phyloP scores from a whole-genome alignment of 2,329 filamentous ascomycete species.

The Macrophomina pseudophaseolina region DNA sequence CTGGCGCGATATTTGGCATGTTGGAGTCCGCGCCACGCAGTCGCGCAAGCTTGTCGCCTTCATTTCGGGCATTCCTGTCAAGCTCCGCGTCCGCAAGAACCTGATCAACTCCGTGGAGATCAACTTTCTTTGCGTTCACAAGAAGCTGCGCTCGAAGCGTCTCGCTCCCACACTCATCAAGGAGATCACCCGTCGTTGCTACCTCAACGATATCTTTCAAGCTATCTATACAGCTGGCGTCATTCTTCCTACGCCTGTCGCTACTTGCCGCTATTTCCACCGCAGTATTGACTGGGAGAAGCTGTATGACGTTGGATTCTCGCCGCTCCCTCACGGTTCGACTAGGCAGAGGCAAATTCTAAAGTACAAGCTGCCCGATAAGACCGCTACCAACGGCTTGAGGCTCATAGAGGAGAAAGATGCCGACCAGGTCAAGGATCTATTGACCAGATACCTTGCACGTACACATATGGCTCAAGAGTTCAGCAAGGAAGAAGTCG shows the following conservation, averaged over 20 bases:
- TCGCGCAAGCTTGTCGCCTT: conserved; percentile 91
- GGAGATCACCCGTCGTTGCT: conserved; percentile 92
- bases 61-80: conserved; percentile 90
- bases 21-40: conserved; percentile 84
- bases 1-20: conserved; percentile 93
- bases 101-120: conserved; percentile 83
- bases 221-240: conserved; percentile 95
- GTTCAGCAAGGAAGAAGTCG: conserved; percentile 78
- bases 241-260: conserved; percentile 87
- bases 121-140: conserved; percentile 98
- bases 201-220: conserved; percentile 85
- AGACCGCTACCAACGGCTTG: conserved; percentile 74
- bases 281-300: conserved; percentile 95
- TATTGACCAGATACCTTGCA: conserved; percentile 77
- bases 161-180: conserved; percentile 95
- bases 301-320: conserved; percentile 93
- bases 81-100: conserved; percentile 78
- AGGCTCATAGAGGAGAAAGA: conserved; percentile 82
- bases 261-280: conserved; percentile 94
- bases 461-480: conserved; percentile 85
- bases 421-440: conserved; percentile 72
- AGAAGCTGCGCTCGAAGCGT: conserved; percentile 93
- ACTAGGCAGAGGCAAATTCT: conserved; percentile 85
- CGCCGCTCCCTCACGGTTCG: conserved; percentile 79
- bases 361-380: conserved; percentile 81